A percentile compares a stretch with the other conserved stretches of the same genome.
These are phyloP conservation scores for Avena insularis DNA, from an alignment of 176 grass and related monocot genomes.

Conservation along the genomic window DNA sequence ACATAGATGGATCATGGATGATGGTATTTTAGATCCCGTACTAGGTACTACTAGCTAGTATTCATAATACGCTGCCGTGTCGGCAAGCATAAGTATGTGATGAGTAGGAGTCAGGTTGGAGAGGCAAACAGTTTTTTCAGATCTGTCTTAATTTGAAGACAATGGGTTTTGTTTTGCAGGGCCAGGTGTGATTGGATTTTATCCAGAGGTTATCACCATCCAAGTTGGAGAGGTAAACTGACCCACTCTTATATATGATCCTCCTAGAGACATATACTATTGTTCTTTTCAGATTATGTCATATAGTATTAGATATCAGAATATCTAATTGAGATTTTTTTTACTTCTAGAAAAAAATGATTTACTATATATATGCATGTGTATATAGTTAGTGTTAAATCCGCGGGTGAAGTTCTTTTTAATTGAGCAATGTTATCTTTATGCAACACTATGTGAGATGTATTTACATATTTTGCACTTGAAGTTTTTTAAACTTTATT, in stretches of 20 bases:
- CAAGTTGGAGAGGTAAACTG: constrained; percentile 77
- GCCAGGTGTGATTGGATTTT: constrained; percentile 49
- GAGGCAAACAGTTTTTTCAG: neutral
- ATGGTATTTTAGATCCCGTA: neutral
- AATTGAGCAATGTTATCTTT: no score
- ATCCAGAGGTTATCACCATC: constrained; percentile 71
- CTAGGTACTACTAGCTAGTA: no score
- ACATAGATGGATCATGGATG: no score
- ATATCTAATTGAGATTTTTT: neutral
- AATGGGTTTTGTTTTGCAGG: neutral
- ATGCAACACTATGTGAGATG: no score
- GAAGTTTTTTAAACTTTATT: no score
- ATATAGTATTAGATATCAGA: neutral
- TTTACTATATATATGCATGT: no score
- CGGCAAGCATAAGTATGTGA: no score
- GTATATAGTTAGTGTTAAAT: neutral
- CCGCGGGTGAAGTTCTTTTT: neutral
- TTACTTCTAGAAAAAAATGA: neutral
- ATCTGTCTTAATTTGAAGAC: neutral
- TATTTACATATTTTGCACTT: neutral
- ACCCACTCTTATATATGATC: neutral
- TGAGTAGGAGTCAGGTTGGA: no score
- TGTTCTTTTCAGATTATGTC: neutral
- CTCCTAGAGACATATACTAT: neutral
- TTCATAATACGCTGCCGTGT: no score